Percentiles rank a stretch among this genome's conserved stretches.
These are phyloP conservation scores for Boletus coccyginus DNA, from an alignment of 768 basidiomycete genomes.

Conservation along the genomic window DNA sequence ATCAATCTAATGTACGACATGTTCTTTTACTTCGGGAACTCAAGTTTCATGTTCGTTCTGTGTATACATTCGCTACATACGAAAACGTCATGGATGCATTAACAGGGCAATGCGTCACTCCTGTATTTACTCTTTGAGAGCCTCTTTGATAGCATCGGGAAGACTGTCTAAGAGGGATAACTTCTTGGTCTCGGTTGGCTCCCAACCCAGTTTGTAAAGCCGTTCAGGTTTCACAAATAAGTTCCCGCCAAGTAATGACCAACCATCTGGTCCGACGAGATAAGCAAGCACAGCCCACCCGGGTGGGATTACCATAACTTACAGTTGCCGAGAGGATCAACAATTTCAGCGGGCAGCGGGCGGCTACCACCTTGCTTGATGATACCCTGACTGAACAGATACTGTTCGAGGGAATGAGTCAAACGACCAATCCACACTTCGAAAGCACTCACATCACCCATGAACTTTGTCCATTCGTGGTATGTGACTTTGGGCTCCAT, in stretches of 20 bases:
- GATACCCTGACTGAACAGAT: slow-evolving; percentile 35
- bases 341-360: slow-evolving; percentile 33
- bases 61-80: slow-evolving; percentile 1
- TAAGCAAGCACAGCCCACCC: background rate
- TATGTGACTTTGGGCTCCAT: slow-evolving; percentile 30
- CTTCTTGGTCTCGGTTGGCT: slow-evolving; percentile 29
- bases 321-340: slow-evolving; percentile 40
- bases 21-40: background rate
- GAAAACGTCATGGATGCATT: background rate
- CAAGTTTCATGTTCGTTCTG: slow-evolving; percentile 1
- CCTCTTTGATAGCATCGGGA: slow-evolving; percentile 29
- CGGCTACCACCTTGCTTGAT: slow-evolving; percentile 32
- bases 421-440: background rate
- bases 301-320: slow-evolving; percentile 13
- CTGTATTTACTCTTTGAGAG: slow-evolving; percentile 4
- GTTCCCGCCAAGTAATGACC: slow-evolving; percentile 41
- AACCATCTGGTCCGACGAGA: slow-evolving; percentile 31
- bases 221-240: slow-evolving; percentile 34
- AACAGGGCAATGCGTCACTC: background rate
- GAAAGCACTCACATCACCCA: slow-evolving; percentile 36
- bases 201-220: slow-evolving; percentile 41
- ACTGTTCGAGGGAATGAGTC: slow-evolving; percentile 16
- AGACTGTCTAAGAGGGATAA: slow-evolving; percentile 28
- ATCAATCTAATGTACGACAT: slow-evolving; percentile 2
- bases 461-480: slow-evolving; percentile 30